Percentiles rank a stretch among this genome's conserved stretches.
These are phyloP conservation scores for Rosa lucieae DNA, from an alignment of 306 rosid genomes.

Conservation along the genomic window DNA sequence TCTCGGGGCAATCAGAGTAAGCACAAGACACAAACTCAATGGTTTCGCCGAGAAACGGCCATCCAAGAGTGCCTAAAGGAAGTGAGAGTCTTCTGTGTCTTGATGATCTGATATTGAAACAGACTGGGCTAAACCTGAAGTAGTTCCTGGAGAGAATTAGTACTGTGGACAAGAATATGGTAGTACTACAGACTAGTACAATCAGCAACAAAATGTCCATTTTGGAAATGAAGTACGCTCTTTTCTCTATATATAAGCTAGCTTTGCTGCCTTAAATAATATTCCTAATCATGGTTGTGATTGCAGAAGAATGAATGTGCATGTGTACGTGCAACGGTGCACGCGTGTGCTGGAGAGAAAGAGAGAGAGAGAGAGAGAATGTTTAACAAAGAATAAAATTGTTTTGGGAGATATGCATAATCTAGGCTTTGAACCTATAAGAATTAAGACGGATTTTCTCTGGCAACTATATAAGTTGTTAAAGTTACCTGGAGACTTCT, in stretches of 20 bases:
- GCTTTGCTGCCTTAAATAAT: slow-evolving; percentile 53
- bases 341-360: slow-evolving; percentile 40
- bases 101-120: slow-evolving; percentile 29
- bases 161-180: slow-evolving; percentile 41
- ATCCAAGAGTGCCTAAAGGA: slow-evolving; percentile 88
- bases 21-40: slow-evolving; percentile 75
- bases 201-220: slow-evolving; percentile 68
- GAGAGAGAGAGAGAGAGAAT: slow-evolving; percentile 12
- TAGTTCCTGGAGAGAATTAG: slow-evolving; percentile 44
- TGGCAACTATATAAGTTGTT: not conserved
- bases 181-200: slow-evolving; percentile 38
- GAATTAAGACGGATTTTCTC: not conserved
- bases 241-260: slow-evolving; percentile 22
- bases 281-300: slow-evolving; percentile 46
- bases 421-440: not conserved
- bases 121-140: slow-evolving; percentile 7
- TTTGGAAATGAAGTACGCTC: slow-evolving; percentile 28
- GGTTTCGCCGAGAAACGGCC: slow-evolving; percentile 92
- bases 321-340: slow-evolving; percentile 37
- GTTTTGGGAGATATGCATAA: slow-evolving; percentile 14
- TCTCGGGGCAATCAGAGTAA: slow-evolving; percentile 88
- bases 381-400: slow-evolving; percentile 10
- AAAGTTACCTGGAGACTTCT: slow-evolving; percentile 3
- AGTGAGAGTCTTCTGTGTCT: slow-evolving; percentile 42
- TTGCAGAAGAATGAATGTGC: slow-evolving; percentile 47